Base-by-base conservation (phyloP, 768 basidiomycete species). In the Collybia mongolica region DNA sequence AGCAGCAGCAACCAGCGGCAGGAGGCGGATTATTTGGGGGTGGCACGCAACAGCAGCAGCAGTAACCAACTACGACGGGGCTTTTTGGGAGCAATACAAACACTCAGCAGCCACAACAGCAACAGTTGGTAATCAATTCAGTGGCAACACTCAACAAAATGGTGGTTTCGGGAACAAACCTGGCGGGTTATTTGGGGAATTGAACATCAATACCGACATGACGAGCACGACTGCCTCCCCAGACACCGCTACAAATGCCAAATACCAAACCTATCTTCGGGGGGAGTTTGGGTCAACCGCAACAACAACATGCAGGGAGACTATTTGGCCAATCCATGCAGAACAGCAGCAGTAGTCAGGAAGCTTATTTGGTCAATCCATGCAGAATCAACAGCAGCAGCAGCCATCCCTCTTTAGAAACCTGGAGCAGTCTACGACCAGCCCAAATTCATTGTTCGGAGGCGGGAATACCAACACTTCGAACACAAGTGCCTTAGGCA, bases 31-130 rank as follows among this genome's bases (percentile, higher is more conserved):
- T 70, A 12, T 70, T 71, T 53, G 68, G 67, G 7, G 60, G 40
- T 22, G 53, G 54, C 1, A 55, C 54, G 5, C 45, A 48, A 2
- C 44, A 54, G 24, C 68, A 51, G 48, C 56, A 46, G 24, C 49
- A 48, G n/a, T n/a, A n/a, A 35, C 40, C 55, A 22, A 44, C 57
- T 17, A 48, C 60, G 6, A 54, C 57, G 2, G 56, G 65, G 14
- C 49, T 73, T 32, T 75, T 76, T 36, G 70, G 67, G 6, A 57
- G 49, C 46, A 58, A 57, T 28, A 57, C 50, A 12, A 48, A 55
- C 22, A 44, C 55, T 26, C 52, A 54, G 46, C 51, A 52, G 24
- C 43, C 44, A 18, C 56, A 58, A 41, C 62, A 58, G 41, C 62
- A 51, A 36, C 60, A 54, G 41, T 54, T 11, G 60, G 59, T 18